Percentiles rank a stretch among this genome's conserved stretches.
Conservation (phyloP, 495 filamentous ascomycete species). For the Mycothermus thermophilus region DNA sequence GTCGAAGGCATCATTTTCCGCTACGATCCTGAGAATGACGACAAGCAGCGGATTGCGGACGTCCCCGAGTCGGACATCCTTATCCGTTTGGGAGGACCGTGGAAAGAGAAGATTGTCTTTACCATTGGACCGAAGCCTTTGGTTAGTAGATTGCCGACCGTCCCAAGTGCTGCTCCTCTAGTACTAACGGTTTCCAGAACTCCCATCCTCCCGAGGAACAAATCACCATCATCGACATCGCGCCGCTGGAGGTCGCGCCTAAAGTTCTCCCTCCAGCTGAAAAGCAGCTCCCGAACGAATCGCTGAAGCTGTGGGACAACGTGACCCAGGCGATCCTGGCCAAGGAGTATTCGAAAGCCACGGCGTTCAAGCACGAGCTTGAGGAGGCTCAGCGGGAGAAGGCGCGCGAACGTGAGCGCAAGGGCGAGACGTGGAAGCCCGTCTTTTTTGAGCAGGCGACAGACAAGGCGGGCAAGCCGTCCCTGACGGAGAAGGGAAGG, state of each 20-base stretch:
- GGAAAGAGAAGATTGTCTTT: conserved; percentile 49
- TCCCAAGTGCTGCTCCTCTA: too few relatives aligned
- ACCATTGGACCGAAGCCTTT: conserved; percentile 37
- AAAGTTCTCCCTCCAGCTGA: conserved; percentile 67
- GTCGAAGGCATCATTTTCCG: conserved; percentile 84
- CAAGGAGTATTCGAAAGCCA: conserved; percentile 75
- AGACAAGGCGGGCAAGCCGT: conserved; percentile 61
- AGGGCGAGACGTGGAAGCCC: conserved; percentile 61
- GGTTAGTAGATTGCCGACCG: too few relatives aligned
- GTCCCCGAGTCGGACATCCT: conserved; percentile 73
- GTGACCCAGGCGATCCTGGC: conserved; percentile 78
- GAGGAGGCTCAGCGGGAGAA: conserved; percentile 81
- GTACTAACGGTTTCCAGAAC: too few relatives aligned
- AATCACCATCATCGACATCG: conserved; percentile 68
- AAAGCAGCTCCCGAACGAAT: conserved; percentile 77
- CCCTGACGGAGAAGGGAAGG: conserved; percentile 63
- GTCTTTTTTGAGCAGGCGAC: conserved; percentile 72
- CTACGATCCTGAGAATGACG: conserved; percentile 72
- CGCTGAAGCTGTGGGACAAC: conserved; percentile 69
- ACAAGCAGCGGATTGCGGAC: conserved; percentile 62
- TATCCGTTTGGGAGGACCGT: conserved; percentile 69
- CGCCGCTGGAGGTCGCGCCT: conserved; percentile 57
- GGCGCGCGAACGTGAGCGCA: conserved; percentile 59
- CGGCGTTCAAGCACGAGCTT: conserved; percentile 74
- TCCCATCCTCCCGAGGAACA: conserved; percentile 44